A percentile compares a stretch with the other conserved stretches of the same genome.
These are phyloP conservation scores for Phytophthora foliorum DNA, from an alignment of 352 stramenopile species.

Conservation along the genomic window DNA sequence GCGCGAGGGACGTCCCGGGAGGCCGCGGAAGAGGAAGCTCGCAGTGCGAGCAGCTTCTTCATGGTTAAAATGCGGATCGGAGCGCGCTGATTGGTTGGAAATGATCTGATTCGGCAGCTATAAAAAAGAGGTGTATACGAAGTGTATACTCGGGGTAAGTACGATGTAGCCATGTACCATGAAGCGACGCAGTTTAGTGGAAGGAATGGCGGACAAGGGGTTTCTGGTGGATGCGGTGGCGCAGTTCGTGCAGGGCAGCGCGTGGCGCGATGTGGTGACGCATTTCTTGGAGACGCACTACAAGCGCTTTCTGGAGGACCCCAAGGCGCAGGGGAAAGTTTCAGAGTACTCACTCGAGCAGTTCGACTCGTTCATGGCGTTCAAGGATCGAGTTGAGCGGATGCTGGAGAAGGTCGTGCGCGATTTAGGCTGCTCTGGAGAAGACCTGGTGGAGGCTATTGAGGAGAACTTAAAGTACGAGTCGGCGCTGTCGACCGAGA, in stretches of 20 bases:
- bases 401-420: slow-evolving; percentile 66
- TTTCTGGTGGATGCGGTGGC: slow-evolving; percentile 81
- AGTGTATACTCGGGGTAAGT: too few relatives aligned
- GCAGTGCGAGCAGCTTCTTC: slow-evolving; percentile 35
- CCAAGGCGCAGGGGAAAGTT: slow-evolving; percentile 37
- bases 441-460: slow-evolving; percentile 63
- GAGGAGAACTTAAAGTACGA: slow-evolving; percentile 50
- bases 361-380: slow-evolving; percentile 74
- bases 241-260: slow-evolving; percentile 70
- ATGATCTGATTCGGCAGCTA: slow-evolving; percentile 11
- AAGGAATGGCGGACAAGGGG: slow-evolving; percentile 60
- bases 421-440: slow-evolving; percentile 69
- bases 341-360: slow-evolving; percentile 60
- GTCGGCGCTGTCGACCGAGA: slow-evolving; percentile 49
- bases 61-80: slow-evolving; percentile 8
- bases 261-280: slow-evolving; percentile 60
- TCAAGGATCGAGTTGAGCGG: slow-evolving; percentile 76
- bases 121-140: too few relatives aligned
- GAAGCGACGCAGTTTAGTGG: too few relatives aligned
- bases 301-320: slow-evolving; percentile 52
- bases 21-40: slow-evolving; percentile 6
- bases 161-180: slow-evolving; percentile 20
- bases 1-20: slow-evolving; percentile 2
- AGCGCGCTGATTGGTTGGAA: slow-evolving; percentile 23
- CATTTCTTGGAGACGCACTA: slow-evolving; percentile 72